Evolutionary conservation across 805 yeast species (phyloP).

Genomic region (Hanseniaspora singularis): DNA sequence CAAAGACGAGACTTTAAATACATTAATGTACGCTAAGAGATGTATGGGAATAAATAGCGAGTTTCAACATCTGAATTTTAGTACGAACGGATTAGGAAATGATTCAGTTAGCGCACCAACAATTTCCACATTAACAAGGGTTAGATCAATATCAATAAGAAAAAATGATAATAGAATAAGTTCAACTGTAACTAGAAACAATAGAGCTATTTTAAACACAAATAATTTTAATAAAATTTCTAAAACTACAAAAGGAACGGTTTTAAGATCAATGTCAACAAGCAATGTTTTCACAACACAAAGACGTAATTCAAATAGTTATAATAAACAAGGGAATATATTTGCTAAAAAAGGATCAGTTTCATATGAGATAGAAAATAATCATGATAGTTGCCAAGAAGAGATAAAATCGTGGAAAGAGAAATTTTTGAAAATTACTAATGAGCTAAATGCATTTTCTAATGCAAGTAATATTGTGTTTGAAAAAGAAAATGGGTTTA

Average conservation of each 20-base stretch:
- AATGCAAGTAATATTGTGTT: not conserved
- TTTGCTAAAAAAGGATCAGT: conserved; percentile 1
- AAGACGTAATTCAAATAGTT: too few species aligned
- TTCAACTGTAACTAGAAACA: not conserved
- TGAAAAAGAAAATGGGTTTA: not conserved
- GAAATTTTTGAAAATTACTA: conserved; percentile 8
- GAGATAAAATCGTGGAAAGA: conserved; percentile 9
- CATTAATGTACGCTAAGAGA: conserved; percentile 80
- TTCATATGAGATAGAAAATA: too few species aligned
- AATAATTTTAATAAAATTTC: not conserved
- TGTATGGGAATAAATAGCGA: conserved; percentile 86
- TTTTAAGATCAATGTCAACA: too few species aligned
- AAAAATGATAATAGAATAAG: conserved; percentile 29
- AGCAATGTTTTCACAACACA: too few species aligned
- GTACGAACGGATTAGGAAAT: conserved; percentile 73
- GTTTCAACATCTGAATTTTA: conserved; percentile 59
- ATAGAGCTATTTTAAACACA: too few species aligned
- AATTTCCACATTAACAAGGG: conserved; percentile 56
- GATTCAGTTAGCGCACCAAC: conserved; percentile 69
- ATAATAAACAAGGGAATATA: not conserved
- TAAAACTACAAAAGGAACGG: not conserved
- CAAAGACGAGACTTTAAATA: conserved; percentile 85
- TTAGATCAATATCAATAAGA: conserved; percentile 31
- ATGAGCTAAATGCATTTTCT: conserved; percentile 7
- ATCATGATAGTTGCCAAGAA: not conserved